These are phyloP conservation scores for Cyclotella kingstonii DNA, from an alignment of 108 stramenopile genomes.

Conservation along the genomic window DNA sequence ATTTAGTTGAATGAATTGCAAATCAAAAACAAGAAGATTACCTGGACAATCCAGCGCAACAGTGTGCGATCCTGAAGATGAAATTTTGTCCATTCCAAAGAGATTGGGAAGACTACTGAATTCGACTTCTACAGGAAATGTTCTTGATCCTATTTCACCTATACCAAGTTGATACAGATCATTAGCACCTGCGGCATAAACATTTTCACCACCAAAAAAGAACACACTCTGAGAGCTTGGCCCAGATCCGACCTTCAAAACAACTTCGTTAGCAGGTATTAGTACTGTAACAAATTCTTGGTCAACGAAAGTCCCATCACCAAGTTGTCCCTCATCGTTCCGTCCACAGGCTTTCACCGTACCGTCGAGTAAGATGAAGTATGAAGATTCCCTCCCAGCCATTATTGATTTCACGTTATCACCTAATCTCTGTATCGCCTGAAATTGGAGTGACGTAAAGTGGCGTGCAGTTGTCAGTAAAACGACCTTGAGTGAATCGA, in stretches of 20 bases:
- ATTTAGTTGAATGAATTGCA: neutral
- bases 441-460: constrained; percentile 1
- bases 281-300: constrained; percentile 12
- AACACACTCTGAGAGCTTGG: constrained; percentile 33
- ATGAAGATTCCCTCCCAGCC: constrained; percentile 35
- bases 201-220: constrained; percentile 9
- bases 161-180: constrained; percentile 15
- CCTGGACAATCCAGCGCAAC: constrained; percentile 6
- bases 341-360: constrained; percentile 24
- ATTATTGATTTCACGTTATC: neutral
- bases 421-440: neutral
- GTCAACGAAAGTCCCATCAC: constrained; percentile 37
- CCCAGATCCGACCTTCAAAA: constrained; percentile 20
- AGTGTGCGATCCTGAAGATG: constrained; percentile 9
- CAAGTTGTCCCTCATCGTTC: constrained; percentile 38
- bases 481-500: no score
- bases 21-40: neutral
- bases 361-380: constrained; percentile 29
- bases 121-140: constrained; percentile 1
- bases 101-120: neutral
- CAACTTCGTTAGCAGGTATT: constrained; percentile 4
- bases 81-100: neutral
- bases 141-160: constrained; percentile 4
- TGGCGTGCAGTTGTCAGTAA: neutral
- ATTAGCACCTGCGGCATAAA: constrained; percentile 19